phyloP scores from a whole-genome alignment of 176 grass and related monocot species.

The Rhynchospora breviuscula region DNA sequence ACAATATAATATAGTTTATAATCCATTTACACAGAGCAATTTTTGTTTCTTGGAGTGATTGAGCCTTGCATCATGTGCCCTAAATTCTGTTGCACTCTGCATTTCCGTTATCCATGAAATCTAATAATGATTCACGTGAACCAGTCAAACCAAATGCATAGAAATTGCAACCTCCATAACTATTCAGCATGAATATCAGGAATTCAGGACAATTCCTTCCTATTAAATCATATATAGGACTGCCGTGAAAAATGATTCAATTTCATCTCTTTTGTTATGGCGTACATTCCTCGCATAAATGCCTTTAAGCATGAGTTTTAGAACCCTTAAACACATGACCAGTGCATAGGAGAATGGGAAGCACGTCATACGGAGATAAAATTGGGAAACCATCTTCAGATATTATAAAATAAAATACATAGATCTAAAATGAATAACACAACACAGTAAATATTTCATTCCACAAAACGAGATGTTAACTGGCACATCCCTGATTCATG shows the following conservation, averaged over 20 bases:
- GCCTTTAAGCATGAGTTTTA: neutral
- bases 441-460: neutral
- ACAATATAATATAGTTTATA: neutral
- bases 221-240: neutral
- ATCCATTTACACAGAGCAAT: neutral
- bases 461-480: neutral
- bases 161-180: neutral
- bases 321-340: neutral
- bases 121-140: neutral
- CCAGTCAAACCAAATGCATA: neutral
- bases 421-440: neutral
- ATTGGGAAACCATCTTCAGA: neutral
- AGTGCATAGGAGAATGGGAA: neutral
- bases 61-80: neutral
- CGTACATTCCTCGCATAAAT: neutral
- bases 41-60: too few relatives aligned
- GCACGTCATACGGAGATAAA: too few relatives aligned
- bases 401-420: neutral
- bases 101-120: neutral
- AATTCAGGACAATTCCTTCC: neutral
- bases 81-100: neutral
- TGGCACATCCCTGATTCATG: neutral
- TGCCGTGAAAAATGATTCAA: neutral
- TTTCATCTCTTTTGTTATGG: neutral
- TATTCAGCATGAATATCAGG: neutral